Conservation (phyloP, 345 rosid species). For the Citrus mangshanensis region DNA sequence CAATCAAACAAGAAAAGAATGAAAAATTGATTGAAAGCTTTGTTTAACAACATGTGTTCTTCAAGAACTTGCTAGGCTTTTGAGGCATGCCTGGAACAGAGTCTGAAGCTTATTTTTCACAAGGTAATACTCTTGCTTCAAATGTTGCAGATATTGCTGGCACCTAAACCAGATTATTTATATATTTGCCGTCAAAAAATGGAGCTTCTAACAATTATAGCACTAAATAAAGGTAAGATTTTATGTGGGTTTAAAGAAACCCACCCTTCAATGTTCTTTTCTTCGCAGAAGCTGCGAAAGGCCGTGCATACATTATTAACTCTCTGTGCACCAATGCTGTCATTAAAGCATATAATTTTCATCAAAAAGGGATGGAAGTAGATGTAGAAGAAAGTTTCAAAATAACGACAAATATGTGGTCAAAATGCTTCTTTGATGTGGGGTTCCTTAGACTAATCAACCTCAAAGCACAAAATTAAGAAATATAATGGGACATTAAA, state of each 20-base stretch:
- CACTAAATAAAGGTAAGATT: not conserved
- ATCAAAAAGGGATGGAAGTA: not conserved
- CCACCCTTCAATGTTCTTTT: slow-evolving; percentile 49
- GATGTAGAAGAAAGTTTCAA: not conserved
- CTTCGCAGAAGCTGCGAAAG: slow-evolving; percentile 46
- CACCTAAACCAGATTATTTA: slow-evolving; percentile 37
- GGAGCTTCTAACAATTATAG: not conserved
- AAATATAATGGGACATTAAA: not conserved
- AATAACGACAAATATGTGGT: not conserved
- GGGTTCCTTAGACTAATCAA: not conserved
- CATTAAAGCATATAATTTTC: slow-evolving; percentile 2
- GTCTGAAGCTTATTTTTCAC: slow-evolving; percentile 61
- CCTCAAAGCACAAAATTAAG: not conserved
- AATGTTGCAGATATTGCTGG: slow-evolving; percentile 52
- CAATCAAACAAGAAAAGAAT: slow-evolving; percentile 11
- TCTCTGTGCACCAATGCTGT: slow-evolving; percentile 60
- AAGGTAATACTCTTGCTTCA: slow-evolving; percentile 46
- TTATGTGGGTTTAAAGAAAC: slow-evolving; percentile 1
- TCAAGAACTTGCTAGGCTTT: not conserved
- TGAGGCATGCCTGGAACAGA: slow-evolving; percentile 43
- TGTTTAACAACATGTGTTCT: not conserved
- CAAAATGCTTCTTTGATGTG: not conserved
- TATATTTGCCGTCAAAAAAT: not conserved
- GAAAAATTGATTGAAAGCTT: not conserved
- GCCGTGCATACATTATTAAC: slow-evolving; percentile 49